Percentiles rank a stretch among this genome's conserved stretches.
These are phyloP conservation scores for Sporothrix luriei DNA, from an alignment of 2,329 filamentous ascomycete species.

Conservation along the genomic window DNA sequence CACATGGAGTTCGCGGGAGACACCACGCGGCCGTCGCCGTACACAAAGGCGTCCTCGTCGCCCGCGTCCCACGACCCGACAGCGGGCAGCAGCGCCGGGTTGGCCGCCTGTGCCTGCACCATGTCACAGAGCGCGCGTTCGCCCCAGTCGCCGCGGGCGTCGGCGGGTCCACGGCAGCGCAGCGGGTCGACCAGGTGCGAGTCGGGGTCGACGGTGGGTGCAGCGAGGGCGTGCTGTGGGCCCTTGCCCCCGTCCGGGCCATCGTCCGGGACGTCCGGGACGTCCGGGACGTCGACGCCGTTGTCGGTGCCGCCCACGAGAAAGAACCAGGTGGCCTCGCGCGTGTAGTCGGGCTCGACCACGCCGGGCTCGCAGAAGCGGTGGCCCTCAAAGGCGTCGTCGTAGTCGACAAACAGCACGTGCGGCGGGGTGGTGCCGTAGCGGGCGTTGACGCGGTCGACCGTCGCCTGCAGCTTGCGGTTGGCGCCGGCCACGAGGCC, in stretches of 20 bases:
- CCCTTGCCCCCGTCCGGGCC: not conserved
- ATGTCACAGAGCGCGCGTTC: conserved; percentile 50
- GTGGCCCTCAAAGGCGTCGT: conserved; percentile 50
- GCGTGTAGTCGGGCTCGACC: conserved; percentile 49
- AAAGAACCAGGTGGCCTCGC: conserved; percentile 54
- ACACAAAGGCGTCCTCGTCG: conserved; percentile 37
- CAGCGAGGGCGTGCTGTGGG: not conserved
- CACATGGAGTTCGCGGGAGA: conserved; percentile 52
- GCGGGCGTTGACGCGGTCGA: conserved; percentile 45
- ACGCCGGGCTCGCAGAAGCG: conserved; percentile 45
- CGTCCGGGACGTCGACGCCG: conserved; percentile 29
- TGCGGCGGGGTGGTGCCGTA: conserved; percentile 36
- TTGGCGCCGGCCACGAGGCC: conserved; percentile 50
- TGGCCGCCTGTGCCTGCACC: conserved; percentile 45
- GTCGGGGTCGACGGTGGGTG: conserved; percentile 39
- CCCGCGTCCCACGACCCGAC: conserved; percentile 38
- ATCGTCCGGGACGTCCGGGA: not conserved
- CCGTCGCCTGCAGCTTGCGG: conserved; percentile 44
- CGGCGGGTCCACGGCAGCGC: conserved; percentile 44
- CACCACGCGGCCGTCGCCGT: conserved; percentile 51
- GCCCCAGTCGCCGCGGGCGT: conserved; percentile 49
- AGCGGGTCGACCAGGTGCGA: conserved; percentile 46
- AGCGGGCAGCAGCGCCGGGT: conserved; percentile 44
- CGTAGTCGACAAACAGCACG: conserved; percentile 52
- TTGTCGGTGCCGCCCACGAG: conserved; percentile 51